Evolutionary conservation across 257 asterid genomes (phyloP), one percentile per base, ranked within the genome.

Genomic region (Solanum chiquidenum): DNA sequence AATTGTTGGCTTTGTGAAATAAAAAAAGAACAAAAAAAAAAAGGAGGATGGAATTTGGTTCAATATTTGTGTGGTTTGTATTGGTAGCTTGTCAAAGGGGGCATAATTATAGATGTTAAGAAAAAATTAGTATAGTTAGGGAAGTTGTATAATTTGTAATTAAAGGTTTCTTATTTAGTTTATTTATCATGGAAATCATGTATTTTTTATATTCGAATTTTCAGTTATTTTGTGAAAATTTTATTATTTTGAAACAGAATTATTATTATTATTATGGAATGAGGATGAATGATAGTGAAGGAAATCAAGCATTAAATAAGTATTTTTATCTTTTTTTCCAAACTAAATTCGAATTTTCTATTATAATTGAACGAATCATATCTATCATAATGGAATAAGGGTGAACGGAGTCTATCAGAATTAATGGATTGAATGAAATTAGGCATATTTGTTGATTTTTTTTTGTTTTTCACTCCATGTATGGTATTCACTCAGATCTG

Each of bases 1-100:
- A 46, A 46, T 80, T 85, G 87, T 87, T 86, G 92, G 92, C 92
- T 74, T 76, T 64, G 79, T 79, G 12, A 35, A 85, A 35, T 12
- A 13, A 87, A 20, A 52, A 68, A 5, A 34, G n/a, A 55, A 55
- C 64, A 10, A 12, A 49, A 68, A 11, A 60, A 72, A 9, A 29
- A 12, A 27, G 4, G 9, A 31, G 10, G 27, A 44, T 46, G 7
- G 49, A 49, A 38, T 33, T 14, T 79, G 34, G 87, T 86, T 85
- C 73, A 66, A 49, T 3, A 52, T 80, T 87, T 86, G 93, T 92
- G 89, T 91, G 89, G 75, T 84, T 89, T 92, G 86, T 73, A 49
- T 84, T 83, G 31, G 31, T 90, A 60, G 55, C 66, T 49, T 87
- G 83, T 88, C 44, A 71, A 77, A 75, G 87, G 75, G 74, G 38